Percentiles rank a stretch among this genome's conserved stretches.
Evolutionary conservation across 106 monocot species (phyloP).

Genomic region (Allium fistulosum): DNA sequence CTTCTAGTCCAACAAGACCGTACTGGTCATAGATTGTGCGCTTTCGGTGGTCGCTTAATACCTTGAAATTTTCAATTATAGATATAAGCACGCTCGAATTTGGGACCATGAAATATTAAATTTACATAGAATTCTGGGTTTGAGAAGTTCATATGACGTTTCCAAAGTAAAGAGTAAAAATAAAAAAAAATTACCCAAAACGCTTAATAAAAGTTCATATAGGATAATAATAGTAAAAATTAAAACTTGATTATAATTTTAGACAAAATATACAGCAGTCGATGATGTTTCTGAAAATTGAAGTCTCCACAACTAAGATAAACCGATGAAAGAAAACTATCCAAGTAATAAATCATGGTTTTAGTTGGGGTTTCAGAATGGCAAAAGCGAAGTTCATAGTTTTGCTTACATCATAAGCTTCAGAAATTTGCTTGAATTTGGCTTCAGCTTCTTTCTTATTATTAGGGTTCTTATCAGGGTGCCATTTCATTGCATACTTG

Average conservation of each 20-base stretch:
- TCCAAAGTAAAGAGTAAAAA: neutral
- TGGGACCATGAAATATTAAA: neutral
- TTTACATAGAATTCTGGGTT: too few relatives aligned
- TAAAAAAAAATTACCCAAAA: neutral
- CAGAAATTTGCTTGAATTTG: slow-evolving; percentile 53
- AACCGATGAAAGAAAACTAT: too few relatives aligned
- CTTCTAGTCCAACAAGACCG: slow-evolving; percentile 54
- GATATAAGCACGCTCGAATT: neutral
- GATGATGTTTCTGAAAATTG: too few relatives aligned
- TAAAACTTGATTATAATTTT: neutral
- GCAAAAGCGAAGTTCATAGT: neutral
- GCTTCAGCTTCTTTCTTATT: slow-evolving; percentile 52
- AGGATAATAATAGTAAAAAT: neutral
- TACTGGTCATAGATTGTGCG: slow-evolving; percentile 42
- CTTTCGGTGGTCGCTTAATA: slow-evolving; percentile 49
- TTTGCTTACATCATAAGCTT: slow-evolving; percentile 40
- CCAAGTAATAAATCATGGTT: too few relatives aligned
- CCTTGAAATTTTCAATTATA: slow-evolving; percentile 8
- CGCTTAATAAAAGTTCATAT: neutral
- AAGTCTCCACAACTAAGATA: too few relatives aligned
- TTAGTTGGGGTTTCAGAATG: neutral
- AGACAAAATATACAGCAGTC: neutral
- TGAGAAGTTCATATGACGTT: neutral
- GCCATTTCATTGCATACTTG: slow-evolving; percentile 52
- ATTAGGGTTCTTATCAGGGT: slow-evolving; percentile 47